Conservation (phyloP, 1,139 yeast genomes). For the Sugiyamaella pinicola region DNA sequence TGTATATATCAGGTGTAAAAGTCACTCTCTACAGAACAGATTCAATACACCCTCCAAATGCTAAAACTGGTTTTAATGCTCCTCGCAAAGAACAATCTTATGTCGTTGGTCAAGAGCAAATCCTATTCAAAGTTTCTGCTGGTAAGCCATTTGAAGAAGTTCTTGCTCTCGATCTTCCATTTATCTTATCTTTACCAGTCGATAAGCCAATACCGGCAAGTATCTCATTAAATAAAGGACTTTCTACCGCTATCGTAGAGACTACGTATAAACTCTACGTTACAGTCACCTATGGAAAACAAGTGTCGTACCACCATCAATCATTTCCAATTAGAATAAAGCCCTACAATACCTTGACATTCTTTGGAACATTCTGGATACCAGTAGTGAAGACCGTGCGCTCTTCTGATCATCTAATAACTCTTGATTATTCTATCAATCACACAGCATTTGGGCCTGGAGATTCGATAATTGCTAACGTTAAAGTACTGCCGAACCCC, state of each 20-base stretch:
- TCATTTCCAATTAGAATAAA: conserved; percentile 44
- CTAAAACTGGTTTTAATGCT: conserved; percentile 40
- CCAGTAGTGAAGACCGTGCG: conserved; percentile 37
- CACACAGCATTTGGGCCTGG: conserved; percentile 46
- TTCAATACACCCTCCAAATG: conserved; percentile 41
- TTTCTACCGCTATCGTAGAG: conserved; percentile 34
- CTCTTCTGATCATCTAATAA: conserved; percentile 44
- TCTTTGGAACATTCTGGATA: conserved; percentile 43
- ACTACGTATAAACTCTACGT: conserved; percentile 43
- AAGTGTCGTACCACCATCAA: conserved; percentile 32
- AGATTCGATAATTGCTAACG: conserved; percentile 40
- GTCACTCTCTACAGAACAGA: conserved; percentile 48
- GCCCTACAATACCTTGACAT: conserved; percentile 45
- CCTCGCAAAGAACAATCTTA: conserved; percentile 43
- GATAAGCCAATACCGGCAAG: conserved; percentile 43
- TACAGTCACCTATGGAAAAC: conserved; percentile 36
- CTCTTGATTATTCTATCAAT: conserved; percentile 42
- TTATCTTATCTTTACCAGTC: conserved; percentile 42
- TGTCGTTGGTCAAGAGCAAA: conserved; percentile 40
- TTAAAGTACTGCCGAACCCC: conserved; percentile 42
- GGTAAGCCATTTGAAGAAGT: conserved; percentile 35
- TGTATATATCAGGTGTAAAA: conserved; percentile 38
- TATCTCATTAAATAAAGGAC: conserved; percentile 38
- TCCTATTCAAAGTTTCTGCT: conserved; percentile 36
- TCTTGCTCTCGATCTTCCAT: conserved; percentile 45